A percentile compares a stretch with the other conserved stretches of the same genome.
Evolutionary conservation across 116 monocot genomes (phyloP).

Genomic region (Cymodocea nodosa): DNA sequence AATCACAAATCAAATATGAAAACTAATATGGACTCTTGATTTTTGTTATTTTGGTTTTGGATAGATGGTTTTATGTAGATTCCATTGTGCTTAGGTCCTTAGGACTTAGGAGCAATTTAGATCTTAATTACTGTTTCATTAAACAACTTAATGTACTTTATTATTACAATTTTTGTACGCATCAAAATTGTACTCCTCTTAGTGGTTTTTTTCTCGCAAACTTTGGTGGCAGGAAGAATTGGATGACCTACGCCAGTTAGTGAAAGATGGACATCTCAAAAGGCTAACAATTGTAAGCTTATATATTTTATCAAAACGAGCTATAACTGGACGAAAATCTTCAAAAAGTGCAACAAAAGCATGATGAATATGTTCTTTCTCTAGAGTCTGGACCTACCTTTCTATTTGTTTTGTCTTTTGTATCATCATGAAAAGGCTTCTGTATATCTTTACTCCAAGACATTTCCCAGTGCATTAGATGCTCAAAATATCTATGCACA

Average conservation of each 20-base stretch:
- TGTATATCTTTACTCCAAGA: too few species aligned
- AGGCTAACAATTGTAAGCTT: slow-evolving; percentile 65
- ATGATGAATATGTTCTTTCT: background rate
- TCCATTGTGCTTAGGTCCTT: background rate
- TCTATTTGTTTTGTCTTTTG: too few species aligned
- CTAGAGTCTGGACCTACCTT: background rate
- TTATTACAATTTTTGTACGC: background rate
- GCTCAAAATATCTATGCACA: too few species aligned
- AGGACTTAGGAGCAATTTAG: background rate
- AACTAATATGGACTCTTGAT: too few species aligned
- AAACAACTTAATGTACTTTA: background rate
- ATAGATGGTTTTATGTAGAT: background rate
- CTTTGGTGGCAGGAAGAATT: slow-evolving; percentile 56
- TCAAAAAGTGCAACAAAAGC: background rate
- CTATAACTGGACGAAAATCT: background rate
- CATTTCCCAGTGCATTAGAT: too few species aligned
- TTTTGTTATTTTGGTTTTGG: too few species aligned
- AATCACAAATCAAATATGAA: too few species aligned
- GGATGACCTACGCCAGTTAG: slow-evolving; percentile 52
- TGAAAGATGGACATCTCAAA: slow-evolving; percentile 41
- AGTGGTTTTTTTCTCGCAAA: background rate
- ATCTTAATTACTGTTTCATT: background rate
- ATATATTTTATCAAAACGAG: background rate
- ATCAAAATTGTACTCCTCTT: background rate
- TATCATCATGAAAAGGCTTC: too few species aligned